Evolutionary conservation across 75 land plant species (phyloP), one percentile per base, ranked within the genome.

Genomic region (Cryptomeria japonica): DNA sequence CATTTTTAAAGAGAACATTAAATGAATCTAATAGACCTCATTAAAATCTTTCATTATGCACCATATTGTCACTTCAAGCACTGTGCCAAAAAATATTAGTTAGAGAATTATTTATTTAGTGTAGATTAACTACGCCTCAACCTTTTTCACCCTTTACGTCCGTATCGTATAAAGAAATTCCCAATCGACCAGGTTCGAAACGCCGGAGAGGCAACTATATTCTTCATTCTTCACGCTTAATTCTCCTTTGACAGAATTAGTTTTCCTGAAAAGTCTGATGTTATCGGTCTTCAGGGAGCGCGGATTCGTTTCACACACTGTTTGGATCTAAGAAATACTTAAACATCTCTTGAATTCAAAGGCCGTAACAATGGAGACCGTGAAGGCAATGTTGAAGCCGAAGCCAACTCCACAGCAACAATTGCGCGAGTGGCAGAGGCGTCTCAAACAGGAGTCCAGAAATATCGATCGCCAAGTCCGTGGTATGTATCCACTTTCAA

Each of bases 401-500:
- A 95, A 92, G 88, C 91, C 94, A 19, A 93, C 86, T 12, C 99
- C 99, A 1, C 97, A 95, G 88, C 92, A 98, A 91, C 95, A 93
- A 84, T 87, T 96, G 55, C 90, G 97, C 32, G 99, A 98, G 72
- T 98, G 99, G 99, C 99, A 98, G 91, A 93, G 99, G 15, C 92
- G 91, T 49, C 96, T 98, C 82, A 92, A 96, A 28, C 99, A 98
- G 84, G 99, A 98, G 84, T 91, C 95, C 84, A 93, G 98, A 47
- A 94, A 94, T 86, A 89, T 95, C 83, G 99, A 98, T 55, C 99
- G 99, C 90, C 99, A 98, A 87, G 91, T 98, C 87, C 94, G 98
- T 87, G 99, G 99, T 90, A 87, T 51, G 85, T 73, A 58, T 34
- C 80, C 16, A 5, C 41, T 39, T 84, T 42, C n/a, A 75, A 3